Base-by-base conservation (phyloP, 2,329 filamentous ascomycete species). In the Purpureocillium lavendulum region DNA sequence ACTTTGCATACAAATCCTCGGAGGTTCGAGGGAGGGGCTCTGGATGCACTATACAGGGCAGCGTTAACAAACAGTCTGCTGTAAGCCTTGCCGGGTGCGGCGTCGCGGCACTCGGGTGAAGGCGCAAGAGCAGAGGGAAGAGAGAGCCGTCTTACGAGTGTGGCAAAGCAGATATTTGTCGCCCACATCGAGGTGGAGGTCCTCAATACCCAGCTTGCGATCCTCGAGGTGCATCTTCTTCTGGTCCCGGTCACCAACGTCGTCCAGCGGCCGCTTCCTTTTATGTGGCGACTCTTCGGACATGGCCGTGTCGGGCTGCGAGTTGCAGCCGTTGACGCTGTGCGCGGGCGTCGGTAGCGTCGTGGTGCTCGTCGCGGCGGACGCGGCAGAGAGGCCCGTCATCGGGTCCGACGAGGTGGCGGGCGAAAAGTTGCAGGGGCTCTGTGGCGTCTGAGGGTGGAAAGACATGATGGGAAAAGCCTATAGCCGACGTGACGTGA, bases 381-480 rank as follows among this genome's bases (percentile, higher is more conserved):
- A 71, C 41, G 73, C 74, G 49, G 61, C 66, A 50, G 66, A 67
- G 56, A 67, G 65, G 64, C 69, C 74, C 41, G 64, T 65, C 51
- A 61, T 63, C 49, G 62, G 64, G 52, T 75, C 73, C 56, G 66
- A 70, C 45, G 66, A 67, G 49, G 67, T 72, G 51, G 65, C 71
- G 47, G 73, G 71, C 49, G 73, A 78, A 55, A 71, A 67, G 57
- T 78, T 73, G 56, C 75, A 79, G 56, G 77, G 77, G 59, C 77
- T 82, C 68, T 81, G 77, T 57, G 78, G 78, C 51, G 77, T 82
- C 54, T 76, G 76, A 52, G 77, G 77, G 59, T 80, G 76, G 69
- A 75, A 79, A 64, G 75, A 77, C 76, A 81, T 81, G 60, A 61
- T 73, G 65, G 61, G 29, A 13, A 14, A n/a, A 5, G 11, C 58